phyloP scores from a whole-genome alignment of 1,284 basidiomycete genomes.

The Blastosporella zonata region DNA sequence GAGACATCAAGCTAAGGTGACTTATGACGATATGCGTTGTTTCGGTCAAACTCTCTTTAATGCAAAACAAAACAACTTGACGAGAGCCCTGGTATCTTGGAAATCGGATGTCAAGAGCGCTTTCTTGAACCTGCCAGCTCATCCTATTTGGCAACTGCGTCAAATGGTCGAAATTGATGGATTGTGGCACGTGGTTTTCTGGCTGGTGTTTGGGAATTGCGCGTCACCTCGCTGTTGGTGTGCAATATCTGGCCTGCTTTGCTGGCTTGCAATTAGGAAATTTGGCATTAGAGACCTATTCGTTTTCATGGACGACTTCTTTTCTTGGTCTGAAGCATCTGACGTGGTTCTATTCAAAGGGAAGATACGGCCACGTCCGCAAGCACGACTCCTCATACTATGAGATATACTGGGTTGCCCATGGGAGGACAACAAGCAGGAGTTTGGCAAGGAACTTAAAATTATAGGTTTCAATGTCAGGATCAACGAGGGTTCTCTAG shows the following conservation, averaged over 20 bases:
- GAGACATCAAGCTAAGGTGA: too few relatives aligned
- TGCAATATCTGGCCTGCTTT: slow-evolving; percentile 18
- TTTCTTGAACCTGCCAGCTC: slow-evolving; percentile 18
- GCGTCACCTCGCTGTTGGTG: slow-evolving; percentile 28
- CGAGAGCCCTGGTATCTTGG: slow-evolving; percentile 11
- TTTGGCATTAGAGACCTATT: slow-evolving; percentile 21
- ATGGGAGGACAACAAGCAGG: too few relatives aligned
- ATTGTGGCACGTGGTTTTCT: slow-evolving; percentile 22
- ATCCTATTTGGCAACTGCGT: slow-evolving; percentile 29
- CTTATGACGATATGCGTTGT: slow-evolving; percentile 26
- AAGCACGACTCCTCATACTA: neutral
- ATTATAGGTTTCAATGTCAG: too few relatives aligned
- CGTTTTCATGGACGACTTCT: slow-evolving; percentile 30
- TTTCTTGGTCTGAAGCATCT: slow-evolving; percentile 12
- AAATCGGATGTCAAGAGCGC: slow-evolving; percentile 29
- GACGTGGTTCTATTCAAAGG: slow-evolving; percentile 23
- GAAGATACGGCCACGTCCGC: too few relatives aligned
- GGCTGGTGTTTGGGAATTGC: slow-evolving; percentile 29
- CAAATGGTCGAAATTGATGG: slow-evolving; percentile 30
- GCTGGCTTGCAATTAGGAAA: slow-evolving; percentile 7
- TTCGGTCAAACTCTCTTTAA: slow-evolving; percentile 25
- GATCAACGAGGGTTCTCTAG: too few relatives aligned
- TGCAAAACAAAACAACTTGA: slow-evolving; percentile 2
- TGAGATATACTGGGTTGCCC: too few relatives aligned
- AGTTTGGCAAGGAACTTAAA: too few relatives aligned